These are phyloP conservation scores for Aciculoconidium aculeatum DNA, from an alignment of 805 yeast genomes.

Conservation along the genomic window DNA sequence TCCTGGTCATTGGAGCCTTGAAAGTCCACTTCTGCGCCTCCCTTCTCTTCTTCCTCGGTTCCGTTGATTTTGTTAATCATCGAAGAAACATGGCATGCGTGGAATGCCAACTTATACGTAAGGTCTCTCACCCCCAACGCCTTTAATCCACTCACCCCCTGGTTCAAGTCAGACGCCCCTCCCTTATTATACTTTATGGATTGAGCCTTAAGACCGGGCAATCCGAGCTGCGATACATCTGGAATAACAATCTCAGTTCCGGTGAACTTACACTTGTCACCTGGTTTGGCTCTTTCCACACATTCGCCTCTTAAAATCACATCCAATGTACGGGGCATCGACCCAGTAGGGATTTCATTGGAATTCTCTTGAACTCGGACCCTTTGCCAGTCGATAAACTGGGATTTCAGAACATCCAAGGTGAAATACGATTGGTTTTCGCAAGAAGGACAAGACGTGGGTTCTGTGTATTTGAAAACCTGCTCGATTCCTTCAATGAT, in stretches of 20 bases:
- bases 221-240: slow-evolving; percentile 86
- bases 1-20: slow-evolving; percentile 71
- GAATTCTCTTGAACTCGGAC: slow-evolving; percentile 94
- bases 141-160: slow-evolving; percentile 85
- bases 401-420: slow-evolving; percentile 73
- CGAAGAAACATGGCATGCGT: slow-evolving; percentile 86
- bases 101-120: slow-evolving; percentile 85
- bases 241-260: slow-evolving; percentile 95
- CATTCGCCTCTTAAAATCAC: slow-evolving; percentile 89
- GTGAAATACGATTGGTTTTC: slow-evolving; percentile 85
- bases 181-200: slow-evolving; percentile 64
- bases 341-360: slow-evolving; percentile 95
- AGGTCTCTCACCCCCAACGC: slow-evolving; percentile 92
- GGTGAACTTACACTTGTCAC: slow-evolving; percentile 89
- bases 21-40: slow-evolving; percentile 21
- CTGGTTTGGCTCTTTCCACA: slow-evolving; percentile 95
- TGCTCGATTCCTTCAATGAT: slow-evolving; percentile 88
- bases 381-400: slow-evolving; percentile 94
- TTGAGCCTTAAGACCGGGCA: slow-evolving; percentile 91
- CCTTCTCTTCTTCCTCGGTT: slow-evolving; percentile 13
- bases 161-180: slow-evolving; percentile 61
- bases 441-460: slow-evolving; percentile 87
- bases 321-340: slow-evolving; percentile 96
- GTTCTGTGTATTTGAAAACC: slow-evolving; percentile 88
- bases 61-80: slow-evolving; percentile 28